These are phyloP conservation scores for Talaromyces stipitatus DNA, from an alignment of 495 filamentous ascomycete genomes.

Conservation along the genomic window DNA sequence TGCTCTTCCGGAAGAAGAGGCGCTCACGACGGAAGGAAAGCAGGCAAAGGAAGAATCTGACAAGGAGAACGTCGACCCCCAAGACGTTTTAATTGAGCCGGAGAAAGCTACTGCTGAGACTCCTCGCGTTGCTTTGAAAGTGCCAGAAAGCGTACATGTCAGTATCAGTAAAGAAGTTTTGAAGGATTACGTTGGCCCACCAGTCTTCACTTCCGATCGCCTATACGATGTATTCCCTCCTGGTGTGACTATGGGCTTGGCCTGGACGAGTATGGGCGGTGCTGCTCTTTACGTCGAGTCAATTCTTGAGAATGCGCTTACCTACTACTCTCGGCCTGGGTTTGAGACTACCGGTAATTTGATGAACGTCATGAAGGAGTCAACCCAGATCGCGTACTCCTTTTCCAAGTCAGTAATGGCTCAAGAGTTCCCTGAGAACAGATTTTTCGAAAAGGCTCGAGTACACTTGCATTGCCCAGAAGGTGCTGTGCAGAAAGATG, in stretches of 20 bases:
- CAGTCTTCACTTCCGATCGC: conserved; percentile 90
- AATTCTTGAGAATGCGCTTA: conserved; percentile 78
- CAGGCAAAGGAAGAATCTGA: conserved; percentile 64
- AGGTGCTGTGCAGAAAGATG: conserved; percentile 94
- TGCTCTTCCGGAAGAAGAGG: conserved; percentile 70
- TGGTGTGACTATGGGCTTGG: conserved; percentile 98
- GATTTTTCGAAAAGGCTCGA: conserved; percentile 93
- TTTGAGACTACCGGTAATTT: conserved; percentile 91
- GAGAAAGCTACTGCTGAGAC: conserved; percentile 65
- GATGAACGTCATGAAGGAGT: conserved; percentile 97
- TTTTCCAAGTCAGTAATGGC: conserved; percentile 89
- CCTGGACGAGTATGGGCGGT: conserved; percentile 97
- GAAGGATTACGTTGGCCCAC: conserved; percentile 96
- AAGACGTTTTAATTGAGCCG: conserved; percentile 49
- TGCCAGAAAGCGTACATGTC: conserved; percentile 83
- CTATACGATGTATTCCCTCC: conserved; percentile 91
- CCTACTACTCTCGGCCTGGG: conserved; percentile 60
- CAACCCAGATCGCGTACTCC: conserved; percentile 86
- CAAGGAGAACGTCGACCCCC: conserved; percentile 50
- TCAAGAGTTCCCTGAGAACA: conserved; percentile 74
- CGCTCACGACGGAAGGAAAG: conserved; percentile 84
- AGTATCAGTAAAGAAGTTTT: conserved; percentile 82
- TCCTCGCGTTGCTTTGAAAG: conserved; percentile 72
- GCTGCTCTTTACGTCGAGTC: conserved; percentile 96
- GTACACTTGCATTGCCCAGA: conserved; percentile 97